Percentiles rank a stretch among this genome's conserved stretches.
These are phyloP conservation scores for Wilcoxina mikolae DNA, from an alignment of 495 filamentous ascomycete genomes.

Conservation along the genomic window DNA sequence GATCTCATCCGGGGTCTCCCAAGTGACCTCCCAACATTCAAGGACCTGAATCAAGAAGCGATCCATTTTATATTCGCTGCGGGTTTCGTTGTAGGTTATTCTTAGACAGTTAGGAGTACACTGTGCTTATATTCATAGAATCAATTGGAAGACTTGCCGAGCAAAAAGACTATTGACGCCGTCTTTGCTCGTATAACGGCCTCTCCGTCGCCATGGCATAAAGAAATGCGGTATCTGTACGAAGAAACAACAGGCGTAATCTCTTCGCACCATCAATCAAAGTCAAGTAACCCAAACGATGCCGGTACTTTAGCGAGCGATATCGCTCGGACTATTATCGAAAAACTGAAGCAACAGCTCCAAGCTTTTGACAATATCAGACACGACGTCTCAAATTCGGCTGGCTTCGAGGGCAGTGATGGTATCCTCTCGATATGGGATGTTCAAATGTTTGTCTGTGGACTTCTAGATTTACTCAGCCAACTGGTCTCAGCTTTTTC, in stretches of 20 bases:
- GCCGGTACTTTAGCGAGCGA: constrained; percentile 18
- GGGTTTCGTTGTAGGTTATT: constrained; percentile 26
- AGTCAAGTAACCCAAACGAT: constrained; percentile 15
- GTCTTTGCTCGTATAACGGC: constrained; percentile 23
- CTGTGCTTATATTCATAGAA: constrained; percentile 18
- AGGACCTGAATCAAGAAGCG: constrained; percentile 23
- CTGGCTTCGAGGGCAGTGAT: background rate
- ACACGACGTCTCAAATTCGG: background rate
- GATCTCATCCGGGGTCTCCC: constrained; percentile 26
- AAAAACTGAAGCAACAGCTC: constrained; percentile 20
- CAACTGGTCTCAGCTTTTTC: constrained; percentile 24
- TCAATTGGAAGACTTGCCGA: constrained; percentile 23
- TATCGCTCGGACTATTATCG: constrained; percentile 20
- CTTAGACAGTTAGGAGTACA: too few relatives aligned
- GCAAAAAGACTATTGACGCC: constrained; percentile 16
- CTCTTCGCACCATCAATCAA: constrained; percentile 23
- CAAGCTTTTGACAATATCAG: background rate
- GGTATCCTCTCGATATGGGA: constrained; percentile 10
- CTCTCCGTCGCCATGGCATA: constrained; percentile 24
- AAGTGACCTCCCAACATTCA: constrained; percentile 19
- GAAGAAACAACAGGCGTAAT: constrained; percentile 22
- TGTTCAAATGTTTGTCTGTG: constrained; percentile 23
- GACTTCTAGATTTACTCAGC: constrained; percentile 23
- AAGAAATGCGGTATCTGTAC: constrained; percentile 24
- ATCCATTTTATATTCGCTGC: constrained; percentile 27